Evolutionary conservation across 78 protist genomes (phyloP).

Genomic region (Tieghemostelium lacteum): DNA sequence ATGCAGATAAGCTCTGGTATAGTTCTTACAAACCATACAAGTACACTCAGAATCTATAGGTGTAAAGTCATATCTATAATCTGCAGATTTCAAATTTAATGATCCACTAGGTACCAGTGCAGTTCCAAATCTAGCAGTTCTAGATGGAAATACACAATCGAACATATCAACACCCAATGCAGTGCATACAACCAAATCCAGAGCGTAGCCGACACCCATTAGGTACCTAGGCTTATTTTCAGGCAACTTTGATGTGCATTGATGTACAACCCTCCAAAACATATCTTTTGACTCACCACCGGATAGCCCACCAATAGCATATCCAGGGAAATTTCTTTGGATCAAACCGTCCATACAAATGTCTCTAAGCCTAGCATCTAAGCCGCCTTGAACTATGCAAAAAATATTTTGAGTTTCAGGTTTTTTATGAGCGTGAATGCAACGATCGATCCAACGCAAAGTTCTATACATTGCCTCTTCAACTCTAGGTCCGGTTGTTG

Average conservation of each 20-base stretch:
- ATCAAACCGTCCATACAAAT: conserved; percentile 86
- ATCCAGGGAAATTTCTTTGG: conserved; percentile 92
- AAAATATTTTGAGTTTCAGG: conserved; percentile 88
- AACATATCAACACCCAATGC: conserved; percentile 98
- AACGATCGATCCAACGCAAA: conserved; percentile 98
- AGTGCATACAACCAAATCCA: conserved; percentile 95
- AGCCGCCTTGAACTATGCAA: conserved; percentile 96
- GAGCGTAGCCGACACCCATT: conserved; percentile 99
- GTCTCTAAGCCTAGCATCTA: conserved; percentile 83
- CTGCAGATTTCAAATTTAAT: conserved; percentile 34
- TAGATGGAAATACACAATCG: conserved; percentile 98
- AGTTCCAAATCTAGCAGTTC: conserved; percentile 96
- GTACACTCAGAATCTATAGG: conserved; percentile 58
- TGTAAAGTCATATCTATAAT: conserved; percentile 27
- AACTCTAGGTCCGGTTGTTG: conserved; percentile 87
- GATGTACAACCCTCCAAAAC: conserved; percentile 87
- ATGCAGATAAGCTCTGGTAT: conserved; percentile 91
- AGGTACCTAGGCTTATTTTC: conserved; percentile 91
- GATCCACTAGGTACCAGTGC: conserved; percentile 87
- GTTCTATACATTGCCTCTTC: conserved; percentile 96
- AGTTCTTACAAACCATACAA: conserved; percentile 80
- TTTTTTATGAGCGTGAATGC: conserved; percentile 90
- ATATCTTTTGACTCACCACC: conserved; percentile 96
- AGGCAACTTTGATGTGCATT: conserved; percentile 90
- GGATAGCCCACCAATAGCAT: conserved; percentile 97